Base-by-base conservation (phyloP, 345 rosid species). In the Gynandropsis gynandra region DNA sequence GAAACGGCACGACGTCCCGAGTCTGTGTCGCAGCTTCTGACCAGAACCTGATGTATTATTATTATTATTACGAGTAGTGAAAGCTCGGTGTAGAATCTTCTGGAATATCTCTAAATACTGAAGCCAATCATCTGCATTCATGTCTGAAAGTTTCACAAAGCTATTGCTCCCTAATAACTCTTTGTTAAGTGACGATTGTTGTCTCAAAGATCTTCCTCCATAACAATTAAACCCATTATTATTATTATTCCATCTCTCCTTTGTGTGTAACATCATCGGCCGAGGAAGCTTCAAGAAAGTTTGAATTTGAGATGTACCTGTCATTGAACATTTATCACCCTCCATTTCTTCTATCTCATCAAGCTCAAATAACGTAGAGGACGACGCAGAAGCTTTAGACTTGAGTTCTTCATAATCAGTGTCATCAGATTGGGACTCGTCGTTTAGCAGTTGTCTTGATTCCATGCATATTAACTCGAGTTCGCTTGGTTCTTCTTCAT, bases 1-100 rank as follows among this genome's bases (percentile, higher is more conserved):
- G 54, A 79, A 82, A 43, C 57, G 74, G 80, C 90, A 80, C 2
- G 81, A 82, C 32, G 86, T 71, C 58, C 86, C 83, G 12, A 79
- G 76, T 69, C 89, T 76, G 58, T 72, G 84, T 63, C 76, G 77
- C 54, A 61, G 77, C 66, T 60, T 72, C 58, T 67, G 82, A 27
- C 75, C 70, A 1, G 54, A 43, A 34, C 53, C 56, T 8, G 21
- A 65, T 9, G 66, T 55, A 50, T 24, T n/a, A n/a, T n/a, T n/a
- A n/a, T n/a, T n/a, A n/a, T n/a, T n/a, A n/a, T 63, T 72, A 36
- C 52, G 75, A 46, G 52, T 61, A 15, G 46, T 42, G 18, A 82
- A 73, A 48, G 74, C 69, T 7, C 68, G 72, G 54, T 13, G 18
- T 18, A 80, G 72, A 46, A 75, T 42, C 60, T 68, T 72, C 60